phyloP scores from a whole-genome alignment of 768 basidiomycete genomes.

The Punctularia strigosozonata region DNA sequence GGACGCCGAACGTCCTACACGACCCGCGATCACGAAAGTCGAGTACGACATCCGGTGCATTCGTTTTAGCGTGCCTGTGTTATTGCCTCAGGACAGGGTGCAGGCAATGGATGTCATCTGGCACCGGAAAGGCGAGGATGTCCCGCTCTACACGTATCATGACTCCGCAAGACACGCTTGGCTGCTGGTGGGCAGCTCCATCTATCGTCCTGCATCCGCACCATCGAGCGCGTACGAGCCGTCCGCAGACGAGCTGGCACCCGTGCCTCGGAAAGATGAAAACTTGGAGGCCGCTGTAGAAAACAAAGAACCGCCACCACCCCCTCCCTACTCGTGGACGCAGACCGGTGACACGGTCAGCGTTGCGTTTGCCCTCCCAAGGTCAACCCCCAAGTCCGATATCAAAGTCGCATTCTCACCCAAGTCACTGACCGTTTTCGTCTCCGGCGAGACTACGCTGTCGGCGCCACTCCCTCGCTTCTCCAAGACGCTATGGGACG shows the following conservation, averaged over 20 bases:
- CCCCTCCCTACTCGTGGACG: slow-evolving; percentile 87
- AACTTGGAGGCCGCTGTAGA: slow-evolving; percentile 29
- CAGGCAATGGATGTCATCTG: slow-evolving; percentile 44
- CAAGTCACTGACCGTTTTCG: slow-evolving; percentile 52
- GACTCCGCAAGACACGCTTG: slow-evolving; percentile 31
- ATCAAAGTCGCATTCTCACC: slow-evolving; percentile 61
- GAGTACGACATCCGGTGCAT: slow-evolving; percentile 62
- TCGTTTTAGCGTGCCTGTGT: slow-evolving; percentile 33
- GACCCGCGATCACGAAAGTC: slow-evolving; percentile 6
- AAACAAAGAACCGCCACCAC: slow-evolving; percentile 29
- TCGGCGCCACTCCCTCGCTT: slow-evolving; percentile 40
- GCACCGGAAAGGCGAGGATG: slow-evolving; percentile 57
- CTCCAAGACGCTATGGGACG: slow-evolving; percentile 65
- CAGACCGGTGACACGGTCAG: slow-evolving; percentile 80
- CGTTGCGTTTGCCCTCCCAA: slow-evolving; percentile 74
- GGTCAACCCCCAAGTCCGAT: slow-evolving; percentile 44
- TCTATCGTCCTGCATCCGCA: slow-evolving; percentile 33
- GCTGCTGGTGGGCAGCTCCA: slow-evolving; percentile 46
- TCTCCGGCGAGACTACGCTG: slow-evolving; percentile 26
- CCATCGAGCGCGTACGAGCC: slow-evolving; percentile 37
- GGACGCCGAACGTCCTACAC: not conserved
- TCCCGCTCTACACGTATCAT: slow-evolving; percentile 51
- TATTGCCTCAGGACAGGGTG: slow-evolving; percentile 19
- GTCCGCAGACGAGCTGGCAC: slow-evolving; percentile 50
- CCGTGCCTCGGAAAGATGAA: slow-evolving; percentile 55